Evolutionary conservation across 1,284 basidiomycete species (phyloP).

Genomic region (Fomitopsis betulina): DNA sequence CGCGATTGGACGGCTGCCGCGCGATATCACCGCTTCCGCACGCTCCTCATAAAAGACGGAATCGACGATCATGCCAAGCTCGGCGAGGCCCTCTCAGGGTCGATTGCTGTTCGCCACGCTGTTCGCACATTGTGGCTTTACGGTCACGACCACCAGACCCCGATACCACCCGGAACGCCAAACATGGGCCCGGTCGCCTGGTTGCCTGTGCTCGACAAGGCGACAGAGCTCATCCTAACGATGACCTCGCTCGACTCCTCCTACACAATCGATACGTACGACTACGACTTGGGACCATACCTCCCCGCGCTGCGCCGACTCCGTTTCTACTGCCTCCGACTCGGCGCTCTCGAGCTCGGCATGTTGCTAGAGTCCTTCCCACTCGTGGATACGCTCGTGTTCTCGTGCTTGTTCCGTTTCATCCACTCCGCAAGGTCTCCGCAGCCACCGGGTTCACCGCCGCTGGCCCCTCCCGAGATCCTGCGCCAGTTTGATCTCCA

Average conservation of each 20-base stretch:
- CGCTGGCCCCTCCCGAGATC: neutral
- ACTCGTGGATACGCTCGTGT: neutral
- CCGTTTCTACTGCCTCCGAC: neutral
- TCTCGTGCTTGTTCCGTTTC: neutral
- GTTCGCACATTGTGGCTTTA: neutral
- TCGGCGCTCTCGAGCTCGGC: neutral
- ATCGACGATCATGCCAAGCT: neutral
- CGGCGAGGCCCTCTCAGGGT: neutral
- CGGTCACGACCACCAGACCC: neutral
- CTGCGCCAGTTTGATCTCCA: neutral
- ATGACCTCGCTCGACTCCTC: neutral
- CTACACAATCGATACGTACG: neutral
- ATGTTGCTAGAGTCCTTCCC: neutral
- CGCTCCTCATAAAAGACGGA: neutral
- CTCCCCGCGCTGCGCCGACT: neutral
- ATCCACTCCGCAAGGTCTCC: neutral
- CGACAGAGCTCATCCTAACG: neutral
- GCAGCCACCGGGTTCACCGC: neutral
- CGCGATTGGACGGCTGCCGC: conserved; percentile 16
- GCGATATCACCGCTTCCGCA: conserved; percentile 22
- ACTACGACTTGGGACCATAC: neutral
- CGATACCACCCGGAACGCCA: neutral
- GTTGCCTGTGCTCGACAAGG: neutral
- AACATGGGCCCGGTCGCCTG: neutral
- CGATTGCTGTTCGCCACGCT: neutral